phyloP scores from a whole-genome alignment of 208 protist species.

The Wallacemonas sp. region DNA sequence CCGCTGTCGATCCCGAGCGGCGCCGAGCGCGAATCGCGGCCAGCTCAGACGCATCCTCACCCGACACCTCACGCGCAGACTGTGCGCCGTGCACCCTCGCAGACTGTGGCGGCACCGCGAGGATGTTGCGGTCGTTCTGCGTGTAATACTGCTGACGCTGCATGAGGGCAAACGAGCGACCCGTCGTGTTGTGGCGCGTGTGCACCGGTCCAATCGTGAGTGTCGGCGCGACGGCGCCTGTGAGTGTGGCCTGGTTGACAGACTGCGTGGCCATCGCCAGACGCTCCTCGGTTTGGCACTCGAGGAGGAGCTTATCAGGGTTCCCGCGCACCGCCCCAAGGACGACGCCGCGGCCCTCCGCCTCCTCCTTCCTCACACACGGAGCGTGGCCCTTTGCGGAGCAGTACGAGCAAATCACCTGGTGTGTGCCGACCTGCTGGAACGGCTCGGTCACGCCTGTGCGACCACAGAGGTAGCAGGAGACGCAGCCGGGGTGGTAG shows the following conservation, averaged over 20 bases:
- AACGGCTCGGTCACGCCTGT: conserved; percentile 49
- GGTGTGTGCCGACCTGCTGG: conserved; percentile 35
- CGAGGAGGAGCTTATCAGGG: conserved; percentile 17
- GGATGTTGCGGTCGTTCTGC: conserved; percentile 82
- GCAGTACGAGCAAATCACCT: conserved; percentile 41
- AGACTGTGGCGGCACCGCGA: conserved; percentile 12
- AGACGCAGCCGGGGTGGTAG: conserved; percentile 72
- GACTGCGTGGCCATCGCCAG: conserved; percentile 5
- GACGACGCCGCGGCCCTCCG: conserved; percentile 36
- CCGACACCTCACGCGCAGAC: background rate
- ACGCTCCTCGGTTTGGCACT: background rate
- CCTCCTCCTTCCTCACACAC: conserved; percentile 44
- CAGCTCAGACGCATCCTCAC: conserved; percentile 5
- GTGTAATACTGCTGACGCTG: conserved; percentile 88
- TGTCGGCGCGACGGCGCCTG: conserved; percentile 53
- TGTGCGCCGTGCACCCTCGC: background rate
- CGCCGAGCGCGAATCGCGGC: conserved; percentile 5
- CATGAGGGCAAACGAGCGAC: conserved; percentile 55
- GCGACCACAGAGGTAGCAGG: conserved; percentile 62
- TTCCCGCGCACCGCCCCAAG: conserved; percentile 38
- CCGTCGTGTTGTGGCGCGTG: conserved; percentile 56
- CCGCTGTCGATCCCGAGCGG: background rate
- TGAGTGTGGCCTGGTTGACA: conserved; percentile 39
- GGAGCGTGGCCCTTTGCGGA: conserved; percentile 32
- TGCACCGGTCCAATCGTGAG: conserved; percentile 45